phyloP scores from a whole-genome alignment of 768 basidiomycete genomes.

The Rhizopogon vinicolor region DNA sequence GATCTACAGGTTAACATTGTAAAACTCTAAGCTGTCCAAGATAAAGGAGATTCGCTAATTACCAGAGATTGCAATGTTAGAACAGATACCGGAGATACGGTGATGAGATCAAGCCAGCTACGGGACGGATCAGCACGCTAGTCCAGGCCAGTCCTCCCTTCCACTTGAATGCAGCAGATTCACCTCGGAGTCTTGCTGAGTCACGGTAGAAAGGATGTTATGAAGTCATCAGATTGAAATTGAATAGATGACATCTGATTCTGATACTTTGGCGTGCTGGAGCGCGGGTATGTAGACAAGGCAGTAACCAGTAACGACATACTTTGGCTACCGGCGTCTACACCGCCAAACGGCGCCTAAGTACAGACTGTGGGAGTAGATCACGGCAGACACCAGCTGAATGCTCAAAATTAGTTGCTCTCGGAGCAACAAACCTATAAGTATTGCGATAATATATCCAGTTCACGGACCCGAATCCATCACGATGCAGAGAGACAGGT shows the following conservation, averaged over 20 bases:
- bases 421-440: no score
- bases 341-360: no score
- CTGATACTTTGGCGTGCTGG: neutral
- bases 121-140: neutral
- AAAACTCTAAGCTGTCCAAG: neutral
- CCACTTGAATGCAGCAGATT: no score
- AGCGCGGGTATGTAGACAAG: neutral
- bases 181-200: neutral
- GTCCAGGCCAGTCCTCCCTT: neutral
- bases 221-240: neutral
- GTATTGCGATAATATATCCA: no score
- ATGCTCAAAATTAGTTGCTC: no score
- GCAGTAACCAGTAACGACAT: neutral
- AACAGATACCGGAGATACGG: no score
- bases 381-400: neutral
- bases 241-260: neutral
- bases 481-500: no score
- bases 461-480: no score
- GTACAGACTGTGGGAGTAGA: neutral
- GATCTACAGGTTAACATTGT: neutral
- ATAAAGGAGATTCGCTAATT: neutral
- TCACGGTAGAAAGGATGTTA: neutral
- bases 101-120: neutral
- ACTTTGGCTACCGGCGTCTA: neutral
- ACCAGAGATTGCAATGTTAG: neutral